phyloP scores from a whole-genome alignment of 106 monocot species.

The Xerophyta viscosa region DNA sequence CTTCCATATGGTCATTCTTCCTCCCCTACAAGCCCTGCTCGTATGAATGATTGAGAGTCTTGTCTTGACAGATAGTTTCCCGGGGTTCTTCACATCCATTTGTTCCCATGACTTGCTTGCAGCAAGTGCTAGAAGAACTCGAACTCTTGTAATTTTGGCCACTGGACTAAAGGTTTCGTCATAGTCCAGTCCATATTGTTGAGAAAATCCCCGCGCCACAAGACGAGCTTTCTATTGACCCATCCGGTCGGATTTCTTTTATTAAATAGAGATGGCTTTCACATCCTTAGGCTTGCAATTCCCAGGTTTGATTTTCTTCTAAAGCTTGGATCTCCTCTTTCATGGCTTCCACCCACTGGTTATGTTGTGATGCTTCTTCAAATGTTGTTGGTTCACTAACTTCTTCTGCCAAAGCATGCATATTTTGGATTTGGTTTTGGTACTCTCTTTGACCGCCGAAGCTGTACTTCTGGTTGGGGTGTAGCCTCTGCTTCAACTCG shows the following conservation, averaged over 20 bases:
- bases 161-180: constrained; percentile 21
- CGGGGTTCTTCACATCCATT: constrained; percentile 2
- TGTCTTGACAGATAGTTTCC: too few species aligned
- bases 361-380: not conserved
- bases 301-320: constrained; percentile 11
- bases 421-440: not conserved
- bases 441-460: not conserved
- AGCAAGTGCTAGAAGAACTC: not conserved
- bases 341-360: constrained; percentile 2
- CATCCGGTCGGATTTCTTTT: not conserved
- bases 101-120: constrained; percentile 7
- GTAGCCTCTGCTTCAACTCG: too few species aligned
- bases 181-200: constrained; percentile 14
- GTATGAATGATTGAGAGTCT: too few species aligned
- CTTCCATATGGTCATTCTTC: too few species aligned
- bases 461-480: not conserved
- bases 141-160: constrained; percentile 4
- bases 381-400: not conserved
- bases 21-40: too few species aligned
- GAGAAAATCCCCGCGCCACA: constrained; percentile 8
- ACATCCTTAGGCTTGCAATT: constrained; percentile 4
- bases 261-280: constrained; percentile 8
- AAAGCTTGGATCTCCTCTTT: constrained; percentile 8
- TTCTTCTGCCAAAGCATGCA: not conserved
- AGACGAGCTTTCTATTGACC: constrained; percentile 13